Conservation (phyloP, 805 yeast genomes). For the Tetrapisispora arboricola region DNA sequence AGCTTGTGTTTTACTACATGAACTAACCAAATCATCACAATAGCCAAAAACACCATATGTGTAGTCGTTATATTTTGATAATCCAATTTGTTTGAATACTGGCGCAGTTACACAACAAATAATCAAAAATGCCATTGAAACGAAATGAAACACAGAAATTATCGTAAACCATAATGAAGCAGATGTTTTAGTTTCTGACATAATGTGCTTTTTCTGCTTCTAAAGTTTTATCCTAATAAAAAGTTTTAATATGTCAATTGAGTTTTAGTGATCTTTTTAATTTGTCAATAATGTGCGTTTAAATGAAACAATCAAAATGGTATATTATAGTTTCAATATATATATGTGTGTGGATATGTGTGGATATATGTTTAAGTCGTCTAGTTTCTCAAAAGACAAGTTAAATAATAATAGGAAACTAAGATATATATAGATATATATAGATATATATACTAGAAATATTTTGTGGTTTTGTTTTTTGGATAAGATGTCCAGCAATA, state of each 20-base stretch:
- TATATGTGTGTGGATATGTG: too few species aligned
- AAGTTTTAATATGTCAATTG: too few species aligned
- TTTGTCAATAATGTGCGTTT: background rate
- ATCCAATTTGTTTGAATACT: conserved; percentile 36
- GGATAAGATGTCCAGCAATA: too few species aligned
- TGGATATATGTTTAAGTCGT: too few species aligned
- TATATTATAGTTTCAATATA: too few species aligned
- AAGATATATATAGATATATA: too few species aligned
- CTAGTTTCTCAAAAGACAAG: too few species aligned
- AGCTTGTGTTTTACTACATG: conserved; percentile 38
- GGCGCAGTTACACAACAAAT: conserved; percentile 57
- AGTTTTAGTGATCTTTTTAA: background rate
- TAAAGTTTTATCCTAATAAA: too few species aligned
- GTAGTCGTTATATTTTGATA: conserved; percentile 36
- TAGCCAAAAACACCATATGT: conserved; percentile 61
- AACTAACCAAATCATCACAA: conserved; percentile 31
- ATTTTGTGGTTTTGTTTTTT: too few species aligned
- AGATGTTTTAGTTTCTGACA: background rate
- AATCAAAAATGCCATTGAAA: conserved; percentile 52
- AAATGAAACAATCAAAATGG: too few species aligned
- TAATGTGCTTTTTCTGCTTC: background rate
- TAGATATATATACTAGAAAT: too few species aligned
- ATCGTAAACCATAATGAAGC: conserved; percentile 19
- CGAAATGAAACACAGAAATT: conserved; percentile 37
- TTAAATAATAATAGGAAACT: too few species aligned